Conservation (phyloP, 164 flowering plant genomes). For the Cinnamomum micranthum region DNA sequence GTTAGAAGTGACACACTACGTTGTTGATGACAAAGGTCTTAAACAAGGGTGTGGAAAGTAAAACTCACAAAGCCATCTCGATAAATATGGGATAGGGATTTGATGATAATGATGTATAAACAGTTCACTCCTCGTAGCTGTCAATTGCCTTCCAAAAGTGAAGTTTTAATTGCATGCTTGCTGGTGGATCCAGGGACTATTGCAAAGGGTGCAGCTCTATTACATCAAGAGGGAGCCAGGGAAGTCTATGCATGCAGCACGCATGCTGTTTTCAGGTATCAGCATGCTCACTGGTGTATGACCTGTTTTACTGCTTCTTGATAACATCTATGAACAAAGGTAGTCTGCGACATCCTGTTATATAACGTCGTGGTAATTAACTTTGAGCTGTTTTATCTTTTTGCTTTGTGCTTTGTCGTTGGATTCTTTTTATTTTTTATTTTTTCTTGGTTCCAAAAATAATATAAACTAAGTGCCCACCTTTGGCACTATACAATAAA, state of each 20-base stretch:
- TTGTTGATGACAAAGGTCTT: background rate
- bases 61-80: too few relatives aligned
- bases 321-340: too few relatives aligned
- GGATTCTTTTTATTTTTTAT: too few relatives aligned
- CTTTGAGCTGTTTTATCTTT: background rate
- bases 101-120: too few relatives aligned
- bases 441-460: background rate
- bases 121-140: background rate
- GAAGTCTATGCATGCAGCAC: constrained; percentile 93
- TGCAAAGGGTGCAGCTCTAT: constrained; percentile 76
- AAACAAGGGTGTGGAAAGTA: too few relatives aligned
- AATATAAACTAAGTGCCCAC: too few relatives aligned
- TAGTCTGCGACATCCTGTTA: background rate
- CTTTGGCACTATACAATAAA: too few relatives aligned
- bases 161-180: constrained; percentile 8
- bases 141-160: background rate
- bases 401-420: background rate
- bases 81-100: too few relatives aligned
- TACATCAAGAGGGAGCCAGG: constrained; percentile 92
- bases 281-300: background rate
- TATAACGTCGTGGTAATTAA: background rate
- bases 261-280: constrained; percentile 89
- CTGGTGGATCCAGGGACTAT: constrained; percentile 62
- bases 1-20: too few relatives aligned
- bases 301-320: background rate